Conservation (phyloP, 805 yeast species). For the Alloascoidea africana region DNA sequence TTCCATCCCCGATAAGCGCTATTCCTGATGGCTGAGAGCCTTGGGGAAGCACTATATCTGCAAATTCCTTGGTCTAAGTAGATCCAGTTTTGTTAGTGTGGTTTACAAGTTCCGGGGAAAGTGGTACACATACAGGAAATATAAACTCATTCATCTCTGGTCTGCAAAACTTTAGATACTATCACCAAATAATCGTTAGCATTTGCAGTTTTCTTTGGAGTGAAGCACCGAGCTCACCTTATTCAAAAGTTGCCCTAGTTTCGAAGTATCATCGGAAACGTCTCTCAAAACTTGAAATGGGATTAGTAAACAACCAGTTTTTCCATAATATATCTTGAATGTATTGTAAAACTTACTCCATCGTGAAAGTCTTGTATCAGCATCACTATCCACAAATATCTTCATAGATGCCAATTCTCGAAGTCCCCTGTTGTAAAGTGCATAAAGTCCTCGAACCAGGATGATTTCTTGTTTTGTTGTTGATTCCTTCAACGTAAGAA, state of each 20-base stretch:
- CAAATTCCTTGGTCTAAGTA: conserved; percentile 40
- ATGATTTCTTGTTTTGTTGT: conserved; percentile 17
- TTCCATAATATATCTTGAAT: conserved; percentile 6
- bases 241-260: conserved; percentile 18
- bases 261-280: conserved; percentile 10
- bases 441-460: conserved; percentile 67
- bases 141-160: conserved; percentile 56
- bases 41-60: conserved; percentile 62
- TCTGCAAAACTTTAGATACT: conserved; percentile 41
- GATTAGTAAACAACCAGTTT: conserved; percentile 13
- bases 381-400: conserved; percentile 70
- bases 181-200: too few relatives aligned
- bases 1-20: conserved; percentile 47
- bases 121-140: conserved; percentile 18
- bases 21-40: conserved; percentile 51
- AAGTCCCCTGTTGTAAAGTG: conserved; percentile 47
- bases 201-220: too few relatives aligned
- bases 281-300: conserved; percentile 16
- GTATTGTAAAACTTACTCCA: conserved; percentile 30
- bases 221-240: conserved; percentile 6
- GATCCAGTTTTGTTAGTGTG: too few relatives aligned
- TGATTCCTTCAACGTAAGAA: conserved; percentile 6
- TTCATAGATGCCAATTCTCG: conserved; percentile 43
- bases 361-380: conserved; percentile 72
- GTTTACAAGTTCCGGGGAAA: neutral